These are phyloP conservation scores for Diddensiella santjacobensis DNA, from an alignment of 805 yeast species.

Conservation along the genomic window DNA sequence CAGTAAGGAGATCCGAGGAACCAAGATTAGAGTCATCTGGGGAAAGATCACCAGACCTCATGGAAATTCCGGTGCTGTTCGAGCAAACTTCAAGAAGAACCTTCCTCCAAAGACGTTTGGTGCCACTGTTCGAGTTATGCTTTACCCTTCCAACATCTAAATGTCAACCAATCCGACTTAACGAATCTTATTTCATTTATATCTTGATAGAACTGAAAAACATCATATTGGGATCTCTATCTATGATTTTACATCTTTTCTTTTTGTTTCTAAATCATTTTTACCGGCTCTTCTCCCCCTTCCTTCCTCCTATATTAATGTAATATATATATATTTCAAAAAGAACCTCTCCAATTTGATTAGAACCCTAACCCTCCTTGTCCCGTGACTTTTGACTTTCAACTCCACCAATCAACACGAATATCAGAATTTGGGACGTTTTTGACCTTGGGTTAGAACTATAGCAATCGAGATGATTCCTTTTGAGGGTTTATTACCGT, in stretches of 20 bases:
- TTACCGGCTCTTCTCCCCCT: background rate
- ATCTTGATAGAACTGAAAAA: background rate
- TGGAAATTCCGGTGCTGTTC: conserved; percentile 97
- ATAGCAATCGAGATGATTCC: conserved; percentile 54
- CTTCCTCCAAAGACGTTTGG: conserved; percentile 99
- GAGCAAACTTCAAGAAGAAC: conserved; percentile 99
- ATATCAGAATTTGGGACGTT: no score
- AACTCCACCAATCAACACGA: background rate
- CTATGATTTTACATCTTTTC: no score
- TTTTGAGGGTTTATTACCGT: conserved; percentile 64
- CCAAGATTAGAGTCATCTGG: conserved; percentile 99
- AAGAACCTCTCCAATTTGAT: background rate
- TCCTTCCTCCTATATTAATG: no score
- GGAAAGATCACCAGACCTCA: conserved; percentile 98
- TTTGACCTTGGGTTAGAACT: no score
- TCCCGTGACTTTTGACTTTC: background rate
- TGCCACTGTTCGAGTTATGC: conserved; percentile 99
- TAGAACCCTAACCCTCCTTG: background rate
- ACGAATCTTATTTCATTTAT: background rate
- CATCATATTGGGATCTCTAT: no score
- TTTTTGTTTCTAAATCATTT: background rate
- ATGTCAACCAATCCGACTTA: conserved; percentile 14
- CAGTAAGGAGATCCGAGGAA: conserved; percentile 95
- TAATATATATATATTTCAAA: no score
- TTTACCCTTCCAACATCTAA: conserved; percentile 99